A percentile compares a stretch with the other conserved stretches of the same genome.
phyloP scores from a whole-genome alignment of 202 grass and related monocot genomes.

The Dendrocalamus latiflorus region DNA sequence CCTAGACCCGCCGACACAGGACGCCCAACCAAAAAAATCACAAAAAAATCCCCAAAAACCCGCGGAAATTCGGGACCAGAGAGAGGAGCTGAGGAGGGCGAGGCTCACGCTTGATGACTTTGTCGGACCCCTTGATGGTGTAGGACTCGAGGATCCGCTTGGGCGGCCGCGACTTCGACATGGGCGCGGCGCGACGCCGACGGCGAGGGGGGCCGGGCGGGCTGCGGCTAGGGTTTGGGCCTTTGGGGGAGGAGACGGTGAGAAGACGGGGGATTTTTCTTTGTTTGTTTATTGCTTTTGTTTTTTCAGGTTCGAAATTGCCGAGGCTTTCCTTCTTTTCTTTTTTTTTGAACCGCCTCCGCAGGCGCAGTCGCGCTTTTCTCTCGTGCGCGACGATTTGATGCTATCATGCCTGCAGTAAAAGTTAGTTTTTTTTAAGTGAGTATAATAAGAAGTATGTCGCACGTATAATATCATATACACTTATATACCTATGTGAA shows the following conservation, averaged over 20 bases:
- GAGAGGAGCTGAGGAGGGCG: neutral
- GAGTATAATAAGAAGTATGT: too few relatives aligned
- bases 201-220: neutral
- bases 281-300: too few relatives aligned
- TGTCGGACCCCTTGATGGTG: constrained; percentile 88
- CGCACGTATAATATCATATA: too few relatives aligned
- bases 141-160: constrained; percentile 93
- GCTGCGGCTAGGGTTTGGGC: constrained; percentile 41
- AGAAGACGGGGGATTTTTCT: neutral
- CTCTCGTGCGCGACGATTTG: too few relatives aligned
- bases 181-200: constrained; percentile 2
- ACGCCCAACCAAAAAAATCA: neutral
- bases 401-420: too few relatives aligned
- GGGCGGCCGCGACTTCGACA: constrained; percentile 73
- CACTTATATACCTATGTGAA: too few relatives aligned
- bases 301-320: too few relatives aligned
- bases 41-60: neutral
- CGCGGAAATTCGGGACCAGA: constrained; percentile 5
- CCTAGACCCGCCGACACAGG: neutral
- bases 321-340: too few relatives aligned
- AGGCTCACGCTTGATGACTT: constrained; percentile 82
- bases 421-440: too few relatives aligned
- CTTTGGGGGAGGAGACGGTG: neutral
- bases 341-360: too few relatives aligned
- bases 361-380: too few relatives aligned